phyloP scores from a whole-genome alignment of 768 basidiomycete genomes.

The Mycena floridula region DNA sequence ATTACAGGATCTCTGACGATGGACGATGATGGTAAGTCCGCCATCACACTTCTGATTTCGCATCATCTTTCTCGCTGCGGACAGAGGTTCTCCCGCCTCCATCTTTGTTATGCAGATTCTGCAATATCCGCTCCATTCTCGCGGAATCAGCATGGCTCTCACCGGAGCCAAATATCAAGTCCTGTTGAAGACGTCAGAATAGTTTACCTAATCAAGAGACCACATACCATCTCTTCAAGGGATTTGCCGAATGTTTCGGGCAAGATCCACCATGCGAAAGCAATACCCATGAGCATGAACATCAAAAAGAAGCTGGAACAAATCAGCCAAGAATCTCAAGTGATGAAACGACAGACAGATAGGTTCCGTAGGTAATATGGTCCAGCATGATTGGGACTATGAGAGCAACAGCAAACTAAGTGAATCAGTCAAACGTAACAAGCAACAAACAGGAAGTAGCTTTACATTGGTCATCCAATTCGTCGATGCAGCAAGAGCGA shows the following conservation, averaged over 20 bases:
- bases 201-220: not conserved
- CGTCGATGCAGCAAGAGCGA: constrained; percentile 33
- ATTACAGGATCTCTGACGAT: too few species aligned
- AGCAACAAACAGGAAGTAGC: not conserved
- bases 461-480: constrained; percentile 32
- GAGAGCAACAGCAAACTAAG: constrained; percentile 22
- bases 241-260: constrained; percentile 24
- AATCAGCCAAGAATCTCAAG: not conserved
- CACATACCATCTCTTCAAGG: constrained; percentile 20
- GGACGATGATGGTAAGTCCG: too few species aligned
- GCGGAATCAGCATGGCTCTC: constrained; percentile 14
- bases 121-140: constrained; percentile 14
- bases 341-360: constrained; percentile 13
- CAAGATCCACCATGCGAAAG: constrained; percentile 20
- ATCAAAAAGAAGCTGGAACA: constrained; percentile 15
- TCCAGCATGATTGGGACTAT: constrained; percentile 31
- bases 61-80: not conserved
- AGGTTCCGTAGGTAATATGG: constrained; percentile 26
- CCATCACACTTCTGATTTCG: constrained; percentile 4
- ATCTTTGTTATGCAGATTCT: constrained; percentile 1
- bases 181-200: constrained; percentile 2
- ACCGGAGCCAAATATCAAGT: constrained; percentile 14
- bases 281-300: constrained; percentile 20
- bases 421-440: constrained; percentile 9
- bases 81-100: too few species aligned